Evolutionary conservation across 1,284 basidiomycete genomes (phyloP), one percentile per base, ranked within the genome.

Genomic region (Trametes sp.): DNA sequence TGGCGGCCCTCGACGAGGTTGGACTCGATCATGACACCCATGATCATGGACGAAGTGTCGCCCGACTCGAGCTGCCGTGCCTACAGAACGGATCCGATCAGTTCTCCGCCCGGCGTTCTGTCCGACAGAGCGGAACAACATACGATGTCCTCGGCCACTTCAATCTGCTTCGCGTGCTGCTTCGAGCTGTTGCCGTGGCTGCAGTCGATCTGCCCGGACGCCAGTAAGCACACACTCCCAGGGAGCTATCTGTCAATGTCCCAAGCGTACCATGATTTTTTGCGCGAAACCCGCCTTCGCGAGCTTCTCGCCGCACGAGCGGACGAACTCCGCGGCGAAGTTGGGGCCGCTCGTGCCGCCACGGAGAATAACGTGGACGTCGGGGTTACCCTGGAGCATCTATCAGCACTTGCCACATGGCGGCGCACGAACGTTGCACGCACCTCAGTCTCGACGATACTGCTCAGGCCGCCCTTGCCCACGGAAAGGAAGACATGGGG

Each of bases 1-100:
- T 98, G 96, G 42, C 93, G 87, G 29, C 93, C 92, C 74, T 95
- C 96, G 51, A 93, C 86, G 61, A 98, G 83, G 77, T 99, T 97
- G 52, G 92, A 94, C 78, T 99, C 98, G 65, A 98, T 85, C 98
- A 99, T 99, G 64, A 98, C 95, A 62, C 97, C 97, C 85, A 98
- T 92, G 75, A 99, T 95, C 73, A 87, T 85, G 24, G 82, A 74
- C 1, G 87, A 83, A 0, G 93, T 95, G 57, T 94, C 89, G 38
- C 82, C 81, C 3, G 83, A 84, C 65, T 89, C 84, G 23, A 94
- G 79, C 81, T 95, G 92, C 46, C 80, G 78, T 24, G 90, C 87
- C 90, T 93, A 31, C 14, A n/a, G n/a, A n/a, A 33, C 7, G 10
- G 24, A 24, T 41, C 33, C 24, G 35, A 38, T 59, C 51, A 59